Percentiles rank a stretch among this genome's conserved stretches.
Evolutionary conservation across 371 early-diverging fungal species (phyloP).

Genomic region (Apophysomyces ossiformis): DNA sequence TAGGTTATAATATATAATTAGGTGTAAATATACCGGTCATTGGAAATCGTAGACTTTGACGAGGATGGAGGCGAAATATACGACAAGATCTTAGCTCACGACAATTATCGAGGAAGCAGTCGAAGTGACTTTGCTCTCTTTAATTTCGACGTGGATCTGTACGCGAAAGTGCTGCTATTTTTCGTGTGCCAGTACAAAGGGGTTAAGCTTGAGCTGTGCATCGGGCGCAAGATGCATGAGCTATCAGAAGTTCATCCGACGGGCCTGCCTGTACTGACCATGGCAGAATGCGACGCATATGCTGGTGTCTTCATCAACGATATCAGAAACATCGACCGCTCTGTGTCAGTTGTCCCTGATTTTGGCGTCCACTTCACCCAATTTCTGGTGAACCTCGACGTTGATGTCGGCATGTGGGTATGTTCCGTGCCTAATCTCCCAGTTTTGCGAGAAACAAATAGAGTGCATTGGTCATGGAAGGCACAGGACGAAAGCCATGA

Average conservation of each 20-base stretch:
- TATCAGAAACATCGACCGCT: constrained; percentile 1
- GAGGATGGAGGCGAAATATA: not conserved
- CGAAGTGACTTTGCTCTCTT: not conserved
- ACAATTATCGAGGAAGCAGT: not conserved
- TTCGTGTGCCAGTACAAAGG: not conserved
- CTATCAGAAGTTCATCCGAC: not conserved
- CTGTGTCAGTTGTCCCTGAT: constrained; percentile 13
- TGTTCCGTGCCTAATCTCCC: not conserved
- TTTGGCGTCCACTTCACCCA: not conserved
- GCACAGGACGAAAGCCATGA: no score
- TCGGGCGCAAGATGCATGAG: not conserved
- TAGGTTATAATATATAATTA: not conserved
- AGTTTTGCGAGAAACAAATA: no score
- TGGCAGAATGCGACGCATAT: not conserved
- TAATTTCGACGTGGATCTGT: not conserved
- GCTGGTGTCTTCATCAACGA: not conserved
- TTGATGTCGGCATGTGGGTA: constrained; percentile 1
- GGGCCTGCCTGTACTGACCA: constrained; percentile 1
- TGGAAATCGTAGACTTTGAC: not conserved
- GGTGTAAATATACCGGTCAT: not conserved
- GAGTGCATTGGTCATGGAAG: no score
- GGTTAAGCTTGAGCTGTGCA: not conserved
- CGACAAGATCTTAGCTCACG: not conserved
- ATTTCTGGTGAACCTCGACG: not conserved
- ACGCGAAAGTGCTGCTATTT: constrained; percentile 6